These are phyloP conservation scores for Arthrinium puccinioides DNA, from an alignment of 2,329 filamentous ascomycete genomes.

Conservation along the genomic window DNA sequence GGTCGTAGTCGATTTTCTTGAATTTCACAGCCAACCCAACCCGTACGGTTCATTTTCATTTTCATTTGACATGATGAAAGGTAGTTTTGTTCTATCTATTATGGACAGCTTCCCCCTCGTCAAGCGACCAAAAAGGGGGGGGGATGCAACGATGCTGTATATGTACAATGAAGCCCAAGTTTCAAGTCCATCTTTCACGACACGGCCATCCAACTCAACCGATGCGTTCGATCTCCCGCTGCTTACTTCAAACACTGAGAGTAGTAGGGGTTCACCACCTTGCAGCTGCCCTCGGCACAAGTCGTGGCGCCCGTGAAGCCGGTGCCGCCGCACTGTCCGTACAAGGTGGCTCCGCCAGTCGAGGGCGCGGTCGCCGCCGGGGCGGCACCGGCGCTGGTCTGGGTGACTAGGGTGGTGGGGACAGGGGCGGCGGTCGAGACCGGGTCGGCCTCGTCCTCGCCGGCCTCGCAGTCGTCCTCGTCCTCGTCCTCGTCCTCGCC, in stretches of 20 bases:
- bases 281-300: constrained; percentile 6
- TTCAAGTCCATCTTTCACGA: no score
- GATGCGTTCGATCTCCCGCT: background rate
- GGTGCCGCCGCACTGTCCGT: constrained; percentile 7
- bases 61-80: no score
- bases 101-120: no score
- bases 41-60: no score
- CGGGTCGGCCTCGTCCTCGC: constrained; percentile 14
- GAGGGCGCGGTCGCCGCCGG: background rate
- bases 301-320: constrained; percentile 4
- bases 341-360: constrained; percentile 2
- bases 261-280: constrained; percentile 6
- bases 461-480: constrained; percentile 13
- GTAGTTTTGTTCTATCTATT: no score
- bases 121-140: no score
- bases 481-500: constrained; percentile 3
- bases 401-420: constrained; percentile 7
- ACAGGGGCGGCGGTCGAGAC: constrained; percentile 2
- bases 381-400: constrained; percentile 2
- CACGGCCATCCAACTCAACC: background rate
- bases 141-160: no score
- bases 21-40: no score
- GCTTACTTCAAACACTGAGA: constrained; percentile 6
- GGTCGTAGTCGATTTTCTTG: no score
- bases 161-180: constrained; percentile 1